A percentile compares a stretch with the other conserved stretches of the same genome.
Conservation (phyloP, 2,329 filamentous ascomycete genomes). For the Herpotrichia juniperi region DNA sequence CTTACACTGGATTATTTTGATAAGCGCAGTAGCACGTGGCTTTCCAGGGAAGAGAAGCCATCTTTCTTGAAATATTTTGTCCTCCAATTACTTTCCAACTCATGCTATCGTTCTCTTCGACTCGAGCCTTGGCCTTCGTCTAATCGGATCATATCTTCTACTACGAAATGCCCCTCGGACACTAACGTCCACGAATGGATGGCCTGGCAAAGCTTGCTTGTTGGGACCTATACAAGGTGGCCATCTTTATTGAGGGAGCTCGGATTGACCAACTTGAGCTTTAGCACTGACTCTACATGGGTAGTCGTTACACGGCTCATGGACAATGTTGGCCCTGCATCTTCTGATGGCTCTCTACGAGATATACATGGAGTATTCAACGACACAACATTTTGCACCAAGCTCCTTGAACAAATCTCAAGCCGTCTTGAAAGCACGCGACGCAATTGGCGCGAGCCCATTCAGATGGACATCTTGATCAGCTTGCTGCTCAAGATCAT, state of each 20-base stretch:
- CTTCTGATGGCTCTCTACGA: conserved; percentile 42
- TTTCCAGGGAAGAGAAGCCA: conserved; percentile 32
- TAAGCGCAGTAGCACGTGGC: conserved; percentile 45
- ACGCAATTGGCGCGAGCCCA: conserved; percentile 64
- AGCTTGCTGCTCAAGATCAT: conserved; percentile 54
- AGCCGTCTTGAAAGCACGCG: conserved; percentile 54
- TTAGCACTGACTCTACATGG: conserved; percentile 60
- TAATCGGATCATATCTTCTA: conserved; percentile 60
- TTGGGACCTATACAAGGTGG: conserved; percentile 57
- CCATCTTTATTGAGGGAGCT: conserved; percentile 57
- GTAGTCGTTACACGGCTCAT: conserved; percentile 59
- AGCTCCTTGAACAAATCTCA: conserved; percentile 56
- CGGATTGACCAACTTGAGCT: conserved; percentile 63
- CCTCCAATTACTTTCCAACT: conserved; percentile 45
- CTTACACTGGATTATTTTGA: conserved; percentile 59
- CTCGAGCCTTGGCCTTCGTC: conserved; percentile 55
- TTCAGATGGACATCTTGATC: conserved; percentile 65
- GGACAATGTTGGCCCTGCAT: conserved; percentile 61
- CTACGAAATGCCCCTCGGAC: conserved; percentile 54
- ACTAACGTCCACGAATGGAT: conserved; percentile 60
- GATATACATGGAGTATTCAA: conserved; percentile 57
- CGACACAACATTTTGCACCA: conserved; percentile 57
- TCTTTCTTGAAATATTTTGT: conserved; percentile 56
- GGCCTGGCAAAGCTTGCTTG: conserved; percentile 57
- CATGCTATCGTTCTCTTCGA: conserved; percentile 46